Evolutionary conservation across 2,329 filamentous ascomycete species (phyloP).

Genomic region (Diaporthe sp.): DNA sequence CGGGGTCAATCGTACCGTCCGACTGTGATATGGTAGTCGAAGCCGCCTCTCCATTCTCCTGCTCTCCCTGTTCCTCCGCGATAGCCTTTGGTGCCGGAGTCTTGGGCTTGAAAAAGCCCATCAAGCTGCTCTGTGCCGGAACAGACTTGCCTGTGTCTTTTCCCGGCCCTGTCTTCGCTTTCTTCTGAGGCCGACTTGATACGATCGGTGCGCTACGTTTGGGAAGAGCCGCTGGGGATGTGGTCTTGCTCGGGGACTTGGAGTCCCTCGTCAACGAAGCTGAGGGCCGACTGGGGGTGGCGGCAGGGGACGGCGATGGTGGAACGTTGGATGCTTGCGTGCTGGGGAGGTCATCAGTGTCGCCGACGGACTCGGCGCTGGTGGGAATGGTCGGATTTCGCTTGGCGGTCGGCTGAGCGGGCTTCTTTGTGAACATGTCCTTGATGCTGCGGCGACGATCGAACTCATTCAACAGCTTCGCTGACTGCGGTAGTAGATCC

Average conservation of each 20-base stretch:
- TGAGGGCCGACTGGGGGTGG: conserved; percentile 1
- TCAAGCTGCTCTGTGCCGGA: conserved; percentile 70
- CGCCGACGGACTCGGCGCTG: background rate
- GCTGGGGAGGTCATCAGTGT: background rate
- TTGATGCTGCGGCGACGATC: conserved; percentile 86
- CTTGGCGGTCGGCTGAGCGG: conserved; percentile 40
- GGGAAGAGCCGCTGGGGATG: background rate
- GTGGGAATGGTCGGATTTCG: background rate
- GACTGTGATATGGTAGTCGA: background rate
- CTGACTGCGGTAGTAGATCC: conserved; percentile 81
- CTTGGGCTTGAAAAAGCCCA: conserved; percentile 84
- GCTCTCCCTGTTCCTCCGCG: background rate
- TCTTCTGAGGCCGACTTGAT: conserved; percentile 57
- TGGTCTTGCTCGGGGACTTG: background rate
- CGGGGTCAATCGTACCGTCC: background rate
- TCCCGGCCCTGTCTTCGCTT: conserved; percentile 55
- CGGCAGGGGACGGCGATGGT: conserved; percentile 12
- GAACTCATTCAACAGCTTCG: conserved; percentile 89
- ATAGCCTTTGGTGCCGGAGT: conserved; percentile 22
- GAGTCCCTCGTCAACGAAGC: conserved; percentile 2
- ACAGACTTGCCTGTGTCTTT: conserved; percentile 39
- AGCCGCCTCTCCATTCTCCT: background rate
- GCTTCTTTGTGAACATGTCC: conserved; percentile 86
- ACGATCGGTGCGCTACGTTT: conserved; percentile 29
- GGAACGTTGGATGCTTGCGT: background rate